Evolutionary conservation across 164 flowering plant species (phyloP).

Genomic region (Kingdonia uniflora): DNA sequence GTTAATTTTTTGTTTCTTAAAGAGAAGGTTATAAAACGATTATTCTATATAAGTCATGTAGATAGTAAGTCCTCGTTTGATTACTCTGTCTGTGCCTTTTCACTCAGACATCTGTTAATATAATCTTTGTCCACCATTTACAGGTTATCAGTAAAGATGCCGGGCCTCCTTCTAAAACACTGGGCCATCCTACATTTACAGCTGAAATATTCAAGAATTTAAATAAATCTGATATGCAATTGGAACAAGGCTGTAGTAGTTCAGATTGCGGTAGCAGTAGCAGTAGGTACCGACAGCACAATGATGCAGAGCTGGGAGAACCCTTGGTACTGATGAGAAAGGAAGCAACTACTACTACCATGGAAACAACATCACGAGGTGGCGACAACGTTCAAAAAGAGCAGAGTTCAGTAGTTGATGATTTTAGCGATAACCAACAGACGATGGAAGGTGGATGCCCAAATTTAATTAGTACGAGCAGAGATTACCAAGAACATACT

Average conservation of each 20-base stretch:
- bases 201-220: slow-evolving; percentile 14
- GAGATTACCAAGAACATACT: too few species aligned
- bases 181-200: neutral
- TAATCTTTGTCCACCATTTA: slow-evolving; percentile 5
- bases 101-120: neutral
- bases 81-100: neutral
- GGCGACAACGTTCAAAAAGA: too few species aligned
- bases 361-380: too few species aligned
- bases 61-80: neutral
- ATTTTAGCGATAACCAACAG: too few species aligned
- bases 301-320: slow-evolving; percentile 8
- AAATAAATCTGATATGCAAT: too few species aligned
- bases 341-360: slow-evolving; percentile 11
- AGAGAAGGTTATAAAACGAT: too few species aligned
- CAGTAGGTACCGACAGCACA: neutral
- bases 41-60: neutral
- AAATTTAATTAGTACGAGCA: too few species aligned
- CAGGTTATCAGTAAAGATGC: slow-evolving; percentile 48
- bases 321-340: slow-evolving; percentile 7
- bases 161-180: slow-evolving; percentile 19
- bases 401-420: too few species aligned
- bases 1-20: too few species aligned
- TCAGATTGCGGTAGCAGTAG: slow-evolving; percentile 1
- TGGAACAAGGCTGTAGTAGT: too few species aligned
- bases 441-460: too few species aligned